phyloP scores from a whole-genome alignment of 352 stramenopile species.

The Phytophthora chlamydospora region DNA sequence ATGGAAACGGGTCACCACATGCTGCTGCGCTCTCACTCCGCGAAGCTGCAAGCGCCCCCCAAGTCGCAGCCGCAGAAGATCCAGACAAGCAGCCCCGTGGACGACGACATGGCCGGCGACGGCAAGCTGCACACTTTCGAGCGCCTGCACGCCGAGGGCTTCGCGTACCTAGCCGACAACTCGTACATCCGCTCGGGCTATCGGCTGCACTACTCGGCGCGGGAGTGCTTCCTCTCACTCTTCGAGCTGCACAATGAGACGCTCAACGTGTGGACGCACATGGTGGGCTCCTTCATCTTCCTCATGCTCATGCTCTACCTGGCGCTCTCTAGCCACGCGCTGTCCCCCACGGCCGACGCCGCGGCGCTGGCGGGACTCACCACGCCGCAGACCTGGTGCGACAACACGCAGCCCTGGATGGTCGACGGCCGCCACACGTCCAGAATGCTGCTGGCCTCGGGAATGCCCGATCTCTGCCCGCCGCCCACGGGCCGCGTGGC shows the following conservation, averaged over 20 bases:
- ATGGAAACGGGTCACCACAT: constrained; percentile 53
- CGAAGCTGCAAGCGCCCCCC: constrained; percentile 17
- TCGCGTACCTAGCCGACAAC: constrained; percentile 85
- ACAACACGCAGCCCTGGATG: constrained; percentile 42
- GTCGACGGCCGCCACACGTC: constrained; percentile 54
- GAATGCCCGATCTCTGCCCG: constrained; percentile 52
- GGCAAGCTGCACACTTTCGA: constrained; percentile 74
- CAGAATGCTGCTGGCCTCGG: constrained; percentile 48
- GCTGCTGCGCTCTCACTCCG: constrained; percentile 41
- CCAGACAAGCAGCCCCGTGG: neutral
- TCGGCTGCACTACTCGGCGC: constrained; percentile 81
- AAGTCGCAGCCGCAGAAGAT: constrained; percentile 6
- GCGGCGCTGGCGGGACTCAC: constrained; percentile 19
- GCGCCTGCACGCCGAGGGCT: constrained; percentile 77
- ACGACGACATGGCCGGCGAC: neutral
- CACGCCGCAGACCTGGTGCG: constrained; percentile 40
- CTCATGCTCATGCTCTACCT: constrained; percentile 79
- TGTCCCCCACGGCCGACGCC: constrained; percentile 26
- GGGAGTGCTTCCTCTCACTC: constrained; percentile 79
- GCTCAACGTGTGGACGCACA: constrained; percentile 90
- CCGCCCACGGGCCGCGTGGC: constrained; percentile 27
- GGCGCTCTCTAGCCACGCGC: constrained; percentile 56
- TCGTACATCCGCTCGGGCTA: constrained; percentile 90
- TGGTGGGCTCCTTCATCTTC: constrained; percentile 88
- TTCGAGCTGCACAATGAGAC: constrained; percentile 92